A percentile compares a stretch with the other conserved stretches of the same genome.
phyloP scores from a whole-genome alignment of 257 asterid genomes.

The Mentha longifolia region DNA sequence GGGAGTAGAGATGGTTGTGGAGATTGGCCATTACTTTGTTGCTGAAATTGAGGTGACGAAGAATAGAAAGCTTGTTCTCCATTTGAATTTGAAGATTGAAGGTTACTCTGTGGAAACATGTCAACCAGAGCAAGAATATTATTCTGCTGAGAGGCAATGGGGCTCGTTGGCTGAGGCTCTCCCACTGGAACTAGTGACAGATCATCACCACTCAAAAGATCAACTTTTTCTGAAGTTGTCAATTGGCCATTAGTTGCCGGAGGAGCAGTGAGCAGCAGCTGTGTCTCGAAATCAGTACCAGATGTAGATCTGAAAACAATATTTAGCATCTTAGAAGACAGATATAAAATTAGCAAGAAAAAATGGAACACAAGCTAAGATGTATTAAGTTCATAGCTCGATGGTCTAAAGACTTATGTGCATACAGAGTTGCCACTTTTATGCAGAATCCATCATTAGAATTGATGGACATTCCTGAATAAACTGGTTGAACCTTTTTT shows the following conservation, averaged over 20 bases:
- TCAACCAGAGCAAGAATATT: slow-evolving; percentile 87
- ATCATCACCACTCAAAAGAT: slow-evolving; percentile 96
- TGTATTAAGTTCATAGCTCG: slow-evolving; percentile 4
- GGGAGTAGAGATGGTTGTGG: slow-evolving; percentile 53
- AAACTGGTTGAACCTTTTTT: neutral
- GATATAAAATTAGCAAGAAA: slow-evolving; percentile 25
- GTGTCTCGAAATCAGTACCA: slow-evolving; percentile 57
- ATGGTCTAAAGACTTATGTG: neutral
- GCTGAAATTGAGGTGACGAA: slow-evolving; percentile 64
- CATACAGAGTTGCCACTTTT: neutral
- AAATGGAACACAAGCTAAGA: neutral
- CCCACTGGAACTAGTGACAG: slow-evolving; percentile 89
- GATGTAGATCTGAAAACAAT: slow-evolving; percentile 63
- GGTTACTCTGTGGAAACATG: slow-evolving; percentile 63
- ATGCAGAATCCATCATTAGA: neutral
- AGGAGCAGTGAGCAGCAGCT: slow-evolving; percentile 57
- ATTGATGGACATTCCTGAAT: neutral
- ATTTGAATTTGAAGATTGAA: slow-evolving; percentile 45
- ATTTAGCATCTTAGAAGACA: slow-evolving; percentile 5
- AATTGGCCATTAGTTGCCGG: slow-evolving; percentile 55
- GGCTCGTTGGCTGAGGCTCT: slow-evolving; percentile 73
- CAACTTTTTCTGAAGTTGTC: slow-evolving; percentile 61
- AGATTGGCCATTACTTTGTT: slow-evolving; percentile 52
- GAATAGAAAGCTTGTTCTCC: slow-evolving; percentile 55
- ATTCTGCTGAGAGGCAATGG: slow-evolving; percentile 71